phyloP scores from a whole-genome alignment of 257 asterid species.

The Solanum sitiens region DNA sequence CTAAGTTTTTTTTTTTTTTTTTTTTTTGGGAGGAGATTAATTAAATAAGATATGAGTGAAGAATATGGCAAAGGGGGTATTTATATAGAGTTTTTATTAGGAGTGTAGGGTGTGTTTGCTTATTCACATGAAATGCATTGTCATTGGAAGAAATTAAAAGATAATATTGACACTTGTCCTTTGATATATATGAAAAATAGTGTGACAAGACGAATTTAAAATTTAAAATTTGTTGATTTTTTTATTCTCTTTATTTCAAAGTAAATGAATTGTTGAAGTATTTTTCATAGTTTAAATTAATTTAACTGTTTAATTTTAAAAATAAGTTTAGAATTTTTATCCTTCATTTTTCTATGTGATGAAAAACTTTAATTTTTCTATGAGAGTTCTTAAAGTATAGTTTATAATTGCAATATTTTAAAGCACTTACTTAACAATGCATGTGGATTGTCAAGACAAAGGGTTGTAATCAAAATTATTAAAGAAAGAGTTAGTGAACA shows the following conservation, averaged over 20 bases:
- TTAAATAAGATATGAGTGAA: background rate
- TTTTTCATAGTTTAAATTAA: too few relatives aligned
- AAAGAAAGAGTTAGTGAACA: background rate
- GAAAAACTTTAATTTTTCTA: background rate
- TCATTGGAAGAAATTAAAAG: background rate
- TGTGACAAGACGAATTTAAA: too few relatives aligned
- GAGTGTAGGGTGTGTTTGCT: background rate
- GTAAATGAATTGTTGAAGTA: too few relatives aligned
- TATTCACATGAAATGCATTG: background rate
- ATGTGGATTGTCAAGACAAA: background rate
- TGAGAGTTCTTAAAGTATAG: background rate
- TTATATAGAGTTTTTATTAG: background rate
- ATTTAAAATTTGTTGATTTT: background rate
- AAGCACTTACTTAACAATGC: background rate
- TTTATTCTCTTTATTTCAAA: too few relatives aligned
- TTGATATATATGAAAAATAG: slow-evolving; percentile 7
- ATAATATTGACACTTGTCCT: slow-evolving; percentile 8
- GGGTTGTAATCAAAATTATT: background rate
- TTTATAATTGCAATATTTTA: background rate
- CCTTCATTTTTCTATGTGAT: too few relatives aligned
- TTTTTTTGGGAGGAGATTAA: background rate
- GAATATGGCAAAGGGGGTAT: background rate
- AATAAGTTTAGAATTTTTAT: too few relatives aligned
- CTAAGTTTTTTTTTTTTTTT: background rate
- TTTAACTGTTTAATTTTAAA: too few relatives aligned